Conservation (phyloP, 2,329 filamentous ascomycete genomes). For the Colletotrichum musicola region DNA sequence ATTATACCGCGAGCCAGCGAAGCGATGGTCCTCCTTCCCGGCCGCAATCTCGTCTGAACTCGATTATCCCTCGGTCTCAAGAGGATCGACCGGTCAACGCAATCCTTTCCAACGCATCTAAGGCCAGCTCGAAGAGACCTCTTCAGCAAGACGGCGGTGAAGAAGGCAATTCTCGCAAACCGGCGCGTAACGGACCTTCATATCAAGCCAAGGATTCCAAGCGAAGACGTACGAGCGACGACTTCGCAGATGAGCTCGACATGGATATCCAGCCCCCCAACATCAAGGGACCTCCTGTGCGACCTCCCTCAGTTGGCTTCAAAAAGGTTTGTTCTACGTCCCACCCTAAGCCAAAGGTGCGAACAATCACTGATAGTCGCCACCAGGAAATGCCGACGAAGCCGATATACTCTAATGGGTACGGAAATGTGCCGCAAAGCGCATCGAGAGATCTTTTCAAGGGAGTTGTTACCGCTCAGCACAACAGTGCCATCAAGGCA, state of each 20-base stretch:
- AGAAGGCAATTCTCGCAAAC: conserved; percentile 63
- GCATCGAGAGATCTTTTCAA: conserved; percentile 73
- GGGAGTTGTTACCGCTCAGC: conserved; percentile 74
- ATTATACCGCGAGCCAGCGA: conserved; percentile 53
- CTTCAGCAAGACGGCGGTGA: conserved; percentile 75
- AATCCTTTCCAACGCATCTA: conserved; percentile 72
- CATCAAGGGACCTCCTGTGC: conserved; percentile 86
- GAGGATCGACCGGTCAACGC: conserved; percentile 76
- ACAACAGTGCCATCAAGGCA: conserved; percentile 72
- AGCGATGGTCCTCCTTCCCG: conserved; percentile 48
- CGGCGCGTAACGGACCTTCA: conserved; percentile 66
- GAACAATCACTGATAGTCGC: conserved; percentile 15
- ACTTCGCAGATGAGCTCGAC: conserved; percentile 73
- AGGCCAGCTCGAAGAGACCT: conserved; percentile 80
- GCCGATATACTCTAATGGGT: conserved; percentile 71
- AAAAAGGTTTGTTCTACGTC: conserved; percentile 71
- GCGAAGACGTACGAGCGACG: conserved; percentile 82
- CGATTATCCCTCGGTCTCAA: conserved; percentile 62
- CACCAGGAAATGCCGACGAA: conserved; percentile 71
- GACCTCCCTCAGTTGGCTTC: conserved; percentile 75
- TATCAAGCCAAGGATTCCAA: conserved; percentile 81
- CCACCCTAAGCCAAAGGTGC: no score
- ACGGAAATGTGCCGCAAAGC: conserved; percentile 68
- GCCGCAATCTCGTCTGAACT: conserved; percentile 70
- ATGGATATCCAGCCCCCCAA: conserved; percentile 68